Conservation (phyloP, 225 moss, liverwort and hornwort species). For the Physcomitrellopsis africana region DNA sequence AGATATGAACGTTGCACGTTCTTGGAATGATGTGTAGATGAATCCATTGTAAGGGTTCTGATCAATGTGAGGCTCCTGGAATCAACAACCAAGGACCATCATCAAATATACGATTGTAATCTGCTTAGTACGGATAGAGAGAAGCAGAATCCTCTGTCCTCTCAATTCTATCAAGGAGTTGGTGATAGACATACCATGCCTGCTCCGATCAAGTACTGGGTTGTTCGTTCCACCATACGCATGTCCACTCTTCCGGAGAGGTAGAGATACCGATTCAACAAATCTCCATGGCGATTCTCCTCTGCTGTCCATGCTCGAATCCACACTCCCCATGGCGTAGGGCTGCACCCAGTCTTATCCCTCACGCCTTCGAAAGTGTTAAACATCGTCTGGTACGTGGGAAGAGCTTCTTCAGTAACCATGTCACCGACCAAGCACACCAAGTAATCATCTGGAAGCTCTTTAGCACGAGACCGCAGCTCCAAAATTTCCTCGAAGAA, state of each 20-base stretch:
- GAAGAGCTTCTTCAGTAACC: slow-evolving; percentile 83
- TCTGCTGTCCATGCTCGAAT: slow-evolving; percentile 87
- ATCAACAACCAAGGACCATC: not conserved
- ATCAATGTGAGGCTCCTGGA: slow-evolving; percentile 77
- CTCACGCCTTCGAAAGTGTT: slow-evolving; percentile 87
- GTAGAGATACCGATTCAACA: slow-evolving; percentile 79
- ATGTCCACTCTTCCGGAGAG: slow-evolving; percentile 86
- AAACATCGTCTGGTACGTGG: slow-evolving; percentile 88
- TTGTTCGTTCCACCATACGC: slow-evolving; percentile 82
- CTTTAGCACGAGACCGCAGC: slow-evolving; percentile 44
- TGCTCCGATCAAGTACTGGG: slow-evolving; percentile 78
- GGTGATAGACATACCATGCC: slow-evolving; percentile 63
- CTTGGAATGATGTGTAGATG: slow-evolving; percentile 80
- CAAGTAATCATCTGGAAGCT: slow-evolving; percentile 60
- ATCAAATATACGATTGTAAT: not conserved
- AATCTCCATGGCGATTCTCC: slow-evolving; percentile 91
- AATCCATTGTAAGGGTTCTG: slow-evolving; percentile 89
- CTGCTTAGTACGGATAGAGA: too few species aligned
- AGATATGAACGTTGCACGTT: slow-evolving; percentile 57
- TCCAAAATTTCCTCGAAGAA: slow-evolving; percentile 57
- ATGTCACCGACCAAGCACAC: slow-evolving; percentile 66
- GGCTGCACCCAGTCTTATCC: slow-evolving; percentile 67
- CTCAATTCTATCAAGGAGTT: too few species aligned
- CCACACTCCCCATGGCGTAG: slow-evolving; percentile 88
- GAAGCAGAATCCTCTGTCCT: too few species aligned